Conservation (phyloP, 2,329 filamentous ascomycete genomes). For the Beauveria brongniartii region DNA sequence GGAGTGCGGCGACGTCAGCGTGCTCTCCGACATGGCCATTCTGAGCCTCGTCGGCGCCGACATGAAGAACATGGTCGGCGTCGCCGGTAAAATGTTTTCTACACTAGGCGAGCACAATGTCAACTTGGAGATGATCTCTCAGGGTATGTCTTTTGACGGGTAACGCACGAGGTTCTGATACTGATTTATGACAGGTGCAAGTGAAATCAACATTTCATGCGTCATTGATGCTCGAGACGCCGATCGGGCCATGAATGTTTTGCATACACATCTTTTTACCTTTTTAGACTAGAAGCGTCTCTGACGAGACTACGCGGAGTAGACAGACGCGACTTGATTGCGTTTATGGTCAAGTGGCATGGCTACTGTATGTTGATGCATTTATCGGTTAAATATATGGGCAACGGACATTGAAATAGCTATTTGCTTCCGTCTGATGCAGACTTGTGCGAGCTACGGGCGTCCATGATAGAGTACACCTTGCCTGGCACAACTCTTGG, state of each 20-base stretch:
- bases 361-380: not conserved
- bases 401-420: not conserved
- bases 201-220: slow-evolving; percentile 98
- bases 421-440: not conserved
- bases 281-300: slow-evolving; percentile 63
- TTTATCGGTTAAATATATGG: not conserved
- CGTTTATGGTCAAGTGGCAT: not conserved
- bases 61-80: slow-evolving; percentile 96
- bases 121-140: slow-evolving; percentile 99
- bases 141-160: slow-evolving; percentile 53
- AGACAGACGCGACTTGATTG: not conserved
- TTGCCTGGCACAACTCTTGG: too few species aligned
- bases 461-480: too few species aligned
- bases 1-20: slow-evolving; percentile 81
- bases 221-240: slow-evolving; percentile 90
- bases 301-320: not conserved
- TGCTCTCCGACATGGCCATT: slow-evolving; percentile 89
- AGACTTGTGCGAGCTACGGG: not conserved
- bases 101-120: slow-evolving; percentile 88
- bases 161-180: not conserved
- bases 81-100: slow-evolving; percentile 90
- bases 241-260: slow-evolving; percentile 86
- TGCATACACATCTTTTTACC: slow-evolving; percentile 94
- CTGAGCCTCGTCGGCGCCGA: slow-evolving; percentile 89
- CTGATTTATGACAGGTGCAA: slow-evolving; percentile 57